Evolutionary conservation across 768 basidiomycete genomes (phyloP).

Genomic region (Boletus eberwhitei): DNA sequence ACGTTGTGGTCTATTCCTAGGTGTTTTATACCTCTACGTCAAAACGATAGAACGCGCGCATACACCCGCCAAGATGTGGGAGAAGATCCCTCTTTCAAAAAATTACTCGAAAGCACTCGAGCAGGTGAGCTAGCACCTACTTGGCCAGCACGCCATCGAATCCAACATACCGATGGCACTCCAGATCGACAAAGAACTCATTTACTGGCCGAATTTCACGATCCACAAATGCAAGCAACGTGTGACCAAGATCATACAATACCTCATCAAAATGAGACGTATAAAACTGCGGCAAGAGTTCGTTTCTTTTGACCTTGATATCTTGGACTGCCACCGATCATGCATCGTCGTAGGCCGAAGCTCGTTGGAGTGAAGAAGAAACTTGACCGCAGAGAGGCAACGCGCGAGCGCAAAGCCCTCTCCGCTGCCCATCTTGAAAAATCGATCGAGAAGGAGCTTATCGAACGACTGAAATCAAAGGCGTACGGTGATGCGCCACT

Average conservation of each 20-base stretch:
- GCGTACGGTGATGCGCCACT: slow-evolving; percentile 97
- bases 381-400: slow-evolving; percentile 86
- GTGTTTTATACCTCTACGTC: slow-evolving; percentile 86
- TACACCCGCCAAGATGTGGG: slow-evolving; percentile 97
- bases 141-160: neutral
- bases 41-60: slow-evolving; percentile 99
- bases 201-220: slow-evolving; percentile 98
- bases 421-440: slow-evolving; percentile 93
- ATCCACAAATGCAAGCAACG: slow-evolving; percentile 99
- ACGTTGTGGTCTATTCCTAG: slow-evolving; percentile 35
- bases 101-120: slow-evolving; percentile 95
- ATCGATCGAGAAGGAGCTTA: slow-evolving; percentile 92
- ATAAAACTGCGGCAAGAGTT: slow-evolving; percentile 84
- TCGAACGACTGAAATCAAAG: slow-evolving; percentile 93
- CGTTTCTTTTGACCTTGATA: slow-evolving; percentile 26
- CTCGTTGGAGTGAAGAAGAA: slow-evolving; percentile 97
- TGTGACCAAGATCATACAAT: slow-evolving; percentile 98
- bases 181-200: slow-evolving; percentile 90
- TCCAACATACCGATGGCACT: neutral
- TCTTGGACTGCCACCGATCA: neutral
- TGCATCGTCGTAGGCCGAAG: slow-evolving; percentile 61
- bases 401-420: slow-evolving; percentile 92
- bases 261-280: slow-evolving; percentile 96
- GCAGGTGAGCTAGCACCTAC: slow-evolving; percentile 56
- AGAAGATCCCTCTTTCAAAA: slow-evolving; percentile 86